Base-by-base conservation (phyloP, 2,329 filamentous ascomycete species). In the Herpotrichia juniperi region DNA sequence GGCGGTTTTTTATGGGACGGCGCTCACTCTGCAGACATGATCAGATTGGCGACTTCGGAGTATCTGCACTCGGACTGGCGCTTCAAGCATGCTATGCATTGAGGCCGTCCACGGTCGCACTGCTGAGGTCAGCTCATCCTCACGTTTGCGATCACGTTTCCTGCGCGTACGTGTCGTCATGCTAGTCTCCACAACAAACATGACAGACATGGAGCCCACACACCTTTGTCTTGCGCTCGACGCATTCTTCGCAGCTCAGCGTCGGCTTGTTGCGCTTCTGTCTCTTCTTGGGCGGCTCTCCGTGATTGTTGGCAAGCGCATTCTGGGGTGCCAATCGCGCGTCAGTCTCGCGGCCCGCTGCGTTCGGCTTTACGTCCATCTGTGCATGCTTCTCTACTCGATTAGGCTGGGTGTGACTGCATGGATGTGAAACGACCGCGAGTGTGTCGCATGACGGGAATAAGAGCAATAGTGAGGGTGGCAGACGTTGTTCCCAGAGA, bases 181-280 rank as follows among this genome's bases (percentile, higher is more conserved):
- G 42, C 40, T 34, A 30, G 32, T 11, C 32, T 16, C n/a, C n/a
- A n/a, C n/a, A n/a, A n/a, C n/a, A n/a, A n/a, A n/a, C n/a, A n/a
- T n/a, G n/a, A n/a, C n/a, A n/a, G n/a, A n/a, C 21, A 24, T 30
- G 39, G 40, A 45, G 35, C 19, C 34, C 26, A 49, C 81, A 59
- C 69, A 88, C 88, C 81, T 91, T 93, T 21, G 89, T 93, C 76
- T 93, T 93, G 61, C 89, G 81, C 74, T 91, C 88, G 19, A 93
- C 90, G 67, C 90, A 93, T 69, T 91, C 88, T 56, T 87, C 83
- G 65, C 90, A 93, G 43, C 87, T 91, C 56, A 93, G 69, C 1
- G 89, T 93, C 3, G 90, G 90, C 72, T 93, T 93, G 75, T 93
- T 93, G 42, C 90, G 84, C 77, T 89, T 92, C 76, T 93, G 89